These are phyloP conservation scores for Astraeus odoratus DNA, from an alignment of 768 basidiomycete species.

Conservation along the genomic window DNA sequence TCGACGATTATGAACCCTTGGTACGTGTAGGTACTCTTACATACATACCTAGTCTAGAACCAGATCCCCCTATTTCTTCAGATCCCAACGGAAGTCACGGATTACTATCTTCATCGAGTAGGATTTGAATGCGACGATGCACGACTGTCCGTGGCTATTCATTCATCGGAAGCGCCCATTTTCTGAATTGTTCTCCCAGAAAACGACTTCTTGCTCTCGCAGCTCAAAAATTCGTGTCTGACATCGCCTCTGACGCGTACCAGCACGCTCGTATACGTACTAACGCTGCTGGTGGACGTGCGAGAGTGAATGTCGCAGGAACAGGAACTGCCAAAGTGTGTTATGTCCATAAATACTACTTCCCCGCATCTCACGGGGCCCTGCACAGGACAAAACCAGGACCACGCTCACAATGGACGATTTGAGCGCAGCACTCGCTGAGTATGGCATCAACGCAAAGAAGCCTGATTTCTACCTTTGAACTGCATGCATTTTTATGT, in stretches of 20 bases:
- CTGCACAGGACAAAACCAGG: conserved; percentile 73
- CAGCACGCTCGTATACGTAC: conserved; percentile 96
- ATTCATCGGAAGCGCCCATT: conserved; percentile 2
- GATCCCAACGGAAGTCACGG: conserved; percentile 97
- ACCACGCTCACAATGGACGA: conserved; percentile 98
- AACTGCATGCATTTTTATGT: conserved; percentile 1
- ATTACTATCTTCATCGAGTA: conserved; percentile 92
- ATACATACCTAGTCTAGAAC: neutral
- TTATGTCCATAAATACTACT: conserved; percentile 2
- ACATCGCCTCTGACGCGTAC: conserved; percentile 94
- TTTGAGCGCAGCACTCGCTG: conserved; percentile 83
- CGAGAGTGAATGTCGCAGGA: conserved; percentile 48
- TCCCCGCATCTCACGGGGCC: conserved; percentile 3
- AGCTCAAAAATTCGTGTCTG: conserved; percentile 96
- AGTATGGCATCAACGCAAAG: conserved; percentile 91
- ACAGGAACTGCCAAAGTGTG: conserved; percentile 60
- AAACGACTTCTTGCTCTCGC: conserved; percentile 93
- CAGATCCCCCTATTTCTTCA: conserved; percentile 24
- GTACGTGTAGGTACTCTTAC: conserved; percentile 42
- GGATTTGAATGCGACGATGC: conserved; percentile 96
- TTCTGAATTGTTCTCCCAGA: conserved; percentile 32
- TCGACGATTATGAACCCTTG: conserved; percentile 94
- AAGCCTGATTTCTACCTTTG: conserved; percentile 93
- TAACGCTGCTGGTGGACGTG: conserved; percentile 71
- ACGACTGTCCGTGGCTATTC: conserved; percentile 56